Conservation (phyloP, 176 grass and related monocot species). For the Alopecurus myosuroides region DNA sequence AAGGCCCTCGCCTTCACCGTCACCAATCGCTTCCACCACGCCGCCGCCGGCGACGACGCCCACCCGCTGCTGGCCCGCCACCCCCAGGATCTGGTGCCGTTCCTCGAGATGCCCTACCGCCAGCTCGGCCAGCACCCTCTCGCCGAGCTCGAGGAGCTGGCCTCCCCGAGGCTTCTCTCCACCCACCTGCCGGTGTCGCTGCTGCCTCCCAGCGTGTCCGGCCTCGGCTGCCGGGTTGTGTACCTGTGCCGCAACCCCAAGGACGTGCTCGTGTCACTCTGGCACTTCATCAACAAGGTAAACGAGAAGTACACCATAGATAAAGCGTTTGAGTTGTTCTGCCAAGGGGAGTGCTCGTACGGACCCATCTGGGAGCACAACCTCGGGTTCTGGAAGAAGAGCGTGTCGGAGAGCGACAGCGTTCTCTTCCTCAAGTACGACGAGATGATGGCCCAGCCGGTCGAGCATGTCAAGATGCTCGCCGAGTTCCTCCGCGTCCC, state of each 20-base stretch:
- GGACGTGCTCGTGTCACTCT: background rate
- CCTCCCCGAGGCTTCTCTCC: background rate
- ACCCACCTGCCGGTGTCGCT: background rate
- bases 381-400: slow-evolving; percentile 14
- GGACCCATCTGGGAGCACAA: slow-evolving; percentile 1
- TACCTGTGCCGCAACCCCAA: slow-evolving; percentile 13
- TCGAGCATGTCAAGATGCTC: background rate
- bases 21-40: background rate
- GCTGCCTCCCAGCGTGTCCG: background rate
- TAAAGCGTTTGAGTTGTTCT: background rate
- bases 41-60: background rate
- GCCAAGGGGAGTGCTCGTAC: background rate
- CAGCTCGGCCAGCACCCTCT: background rate
- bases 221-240: background rate
- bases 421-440: background rate
- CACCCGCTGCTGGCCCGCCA: background rate
- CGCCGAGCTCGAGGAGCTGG: background rate
- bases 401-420: background rate
- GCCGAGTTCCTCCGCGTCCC: background rate
- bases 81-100: background rate
- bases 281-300: background rate
- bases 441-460: background rate
- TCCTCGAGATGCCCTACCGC: background rate
- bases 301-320: background rate
- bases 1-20: slow-evolving; percentile 27